A percentile compares a stretch with the other conserved stretches of the same genome.
phyloP scores from a whole-genome alignment of 495 filamentous ascomycete species.

The Amniculicola lignicola region DNA sequence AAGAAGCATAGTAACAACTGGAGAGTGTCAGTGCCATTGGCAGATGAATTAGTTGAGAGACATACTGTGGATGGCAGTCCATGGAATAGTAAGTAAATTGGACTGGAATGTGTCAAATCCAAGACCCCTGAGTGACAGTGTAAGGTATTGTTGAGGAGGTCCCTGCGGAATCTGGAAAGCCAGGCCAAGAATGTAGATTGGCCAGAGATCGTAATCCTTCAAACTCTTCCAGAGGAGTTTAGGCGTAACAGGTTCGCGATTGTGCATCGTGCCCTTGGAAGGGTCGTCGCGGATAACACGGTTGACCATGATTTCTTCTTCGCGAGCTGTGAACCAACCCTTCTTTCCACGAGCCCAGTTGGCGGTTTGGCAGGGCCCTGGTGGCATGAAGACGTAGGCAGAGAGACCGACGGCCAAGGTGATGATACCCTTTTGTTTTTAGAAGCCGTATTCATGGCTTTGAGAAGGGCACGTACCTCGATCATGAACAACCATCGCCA shows the following conservation, averaged over 20 bases:
- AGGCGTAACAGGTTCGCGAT: constrained; percentile 51
- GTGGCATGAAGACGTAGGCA: constrained; percentile 65
- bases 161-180: constrained; percentile 54
- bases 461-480: constrained; percentile 36
- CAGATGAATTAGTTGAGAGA: not conserved
- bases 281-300: constrained; percentile 70
- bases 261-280: constrained; percentile 62
- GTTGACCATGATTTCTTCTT: constrained; percentile 64
- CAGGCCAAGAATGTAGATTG: constrained; percentile 61
- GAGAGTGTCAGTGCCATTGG: not conserved
- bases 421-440: constrained; percentile 44
- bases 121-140: constrained; percentile 55
- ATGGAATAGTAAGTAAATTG: constrained; percentile 66
- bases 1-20: constrained; percentile 19
- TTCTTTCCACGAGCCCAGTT: constrained; percentile 66
- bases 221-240: constrained; percentile 49
- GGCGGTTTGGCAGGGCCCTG: constrained; percentile 68
- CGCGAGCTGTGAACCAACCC: constrained; percentile 64
- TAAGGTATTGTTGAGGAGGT: constrained; percentile 58
- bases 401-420: constrained; percentile 64
- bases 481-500: constrained; percentile 72
- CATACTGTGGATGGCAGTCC: constrained; percentile 21
- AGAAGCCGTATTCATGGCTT: not conserved
- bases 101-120: constrained; percentile 66
- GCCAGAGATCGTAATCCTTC: constrained; percentile 59